These are phyloP conservation scores for Martensiomyces pterosporus DNA, from an alignment of 192 early-diverging fungal genomes.

Conservation along the genomic window DNA sequence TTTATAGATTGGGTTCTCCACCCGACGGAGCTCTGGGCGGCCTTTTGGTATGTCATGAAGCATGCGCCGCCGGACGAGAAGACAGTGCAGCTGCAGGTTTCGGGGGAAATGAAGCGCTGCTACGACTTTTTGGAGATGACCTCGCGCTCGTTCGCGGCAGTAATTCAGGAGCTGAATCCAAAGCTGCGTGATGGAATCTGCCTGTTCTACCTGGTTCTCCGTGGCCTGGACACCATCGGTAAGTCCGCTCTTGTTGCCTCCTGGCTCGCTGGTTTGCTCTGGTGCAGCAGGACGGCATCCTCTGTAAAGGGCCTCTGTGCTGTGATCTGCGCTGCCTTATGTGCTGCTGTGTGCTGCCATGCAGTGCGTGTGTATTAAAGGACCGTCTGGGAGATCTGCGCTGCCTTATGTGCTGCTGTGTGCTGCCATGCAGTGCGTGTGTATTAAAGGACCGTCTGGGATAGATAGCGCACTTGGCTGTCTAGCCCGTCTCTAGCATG, in stretches of 20 bases:
- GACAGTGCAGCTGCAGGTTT: conserved; percentile 52
- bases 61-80: conserved; percentile 54
- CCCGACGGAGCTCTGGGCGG: conserved; percentile 81
- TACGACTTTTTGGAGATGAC: conserved; percentile 92
- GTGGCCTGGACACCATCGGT: conserved; percentile 94
- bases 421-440: too few species aligned
- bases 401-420: too few species aligned
- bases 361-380: too few species aligned
- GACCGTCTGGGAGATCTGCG: too few species aligned
- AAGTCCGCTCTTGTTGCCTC: too few species aligned
- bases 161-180: conserved; percentile 84
- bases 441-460: too few species aligned
- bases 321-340: conserved; percentile 3
- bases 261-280: not conserved
- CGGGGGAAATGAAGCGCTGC: conserved; percentile 61
- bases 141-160: conserved; percentile 92
- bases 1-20: conserved; percentile 68
- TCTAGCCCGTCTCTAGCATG: too few species aligned
- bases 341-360: too few species aligned
- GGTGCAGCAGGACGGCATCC: not conserved
- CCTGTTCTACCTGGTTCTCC: conserved; percentile 92
- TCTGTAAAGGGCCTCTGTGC: not conserved
- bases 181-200: conserved; percentile 81
- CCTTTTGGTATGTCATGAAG: conserved; percentile 66
- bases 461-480: too few species aligned